Conservation (phyloP, 2,329 filamentous ascomycete genomes). For the Pseudogymnoascus sp. region DNA sequence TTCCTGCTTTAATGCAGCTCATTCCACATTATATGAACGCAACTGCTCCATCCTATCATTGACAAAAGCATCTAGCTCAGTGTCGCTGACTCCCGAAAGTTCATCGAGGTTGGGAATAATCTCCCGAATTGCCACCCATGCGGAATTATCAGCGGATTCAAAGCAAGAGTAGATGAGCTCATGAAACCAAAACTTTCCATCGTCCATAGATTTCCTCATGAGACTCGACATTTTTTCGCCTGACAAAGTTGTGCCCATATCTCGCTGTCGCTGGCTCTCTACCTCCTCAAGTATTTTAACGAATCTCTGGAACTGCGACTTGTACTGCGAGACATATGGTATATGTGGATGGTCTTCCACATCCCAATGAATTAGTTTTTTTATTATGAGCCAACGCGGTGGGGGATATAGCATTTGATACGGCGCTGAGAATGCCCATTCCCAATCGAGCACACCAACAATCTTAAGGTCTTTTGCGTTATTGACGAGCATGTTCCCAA, state of each 20-base stretch:
- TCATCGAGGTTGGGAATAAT: not conserved
- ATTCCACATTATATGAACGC: not conserved
- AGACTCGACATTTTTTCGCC: conserved; percentile 10
- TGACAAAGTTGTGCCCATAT: not conserved
- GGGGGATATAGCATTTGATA: conserved; percentile 34
- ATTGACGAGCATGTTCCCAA: conserved; percentile 35
- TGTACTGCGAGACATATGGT: not conserved
- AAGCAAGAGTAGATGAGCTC: conserved; percentile 16
- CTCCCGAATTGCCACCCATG: not conserved
- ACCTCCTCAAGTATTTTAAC: not conserved
- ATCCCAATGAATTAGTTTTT: conserved; percentile 15
- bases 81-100: not conserved
- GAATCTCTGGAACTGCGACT: not conserved
- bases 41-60: not conserved
- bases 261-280: not conserved
- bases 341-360: not conserved
- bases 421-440: conserved; percentile 35
- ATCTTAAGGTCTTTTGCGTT: conserved; percentile 32
- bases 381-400: conserved; percentile 32
- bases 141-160: conserved; percentile 14
- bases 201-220: conserved; percentile 17
- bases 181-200: conserved; percentile 17
- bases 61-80: not conserved
- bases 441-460: conserved; percentile 33
- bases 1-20: not conserved